Percentiles rank a stretch among this genome's conserved stretches.
These are phyloP conservation scores for Magnolia kwangsiensis DNA, from an alignment of 164 flowering plant genomes.

Conservation along the genomic window DNA sequence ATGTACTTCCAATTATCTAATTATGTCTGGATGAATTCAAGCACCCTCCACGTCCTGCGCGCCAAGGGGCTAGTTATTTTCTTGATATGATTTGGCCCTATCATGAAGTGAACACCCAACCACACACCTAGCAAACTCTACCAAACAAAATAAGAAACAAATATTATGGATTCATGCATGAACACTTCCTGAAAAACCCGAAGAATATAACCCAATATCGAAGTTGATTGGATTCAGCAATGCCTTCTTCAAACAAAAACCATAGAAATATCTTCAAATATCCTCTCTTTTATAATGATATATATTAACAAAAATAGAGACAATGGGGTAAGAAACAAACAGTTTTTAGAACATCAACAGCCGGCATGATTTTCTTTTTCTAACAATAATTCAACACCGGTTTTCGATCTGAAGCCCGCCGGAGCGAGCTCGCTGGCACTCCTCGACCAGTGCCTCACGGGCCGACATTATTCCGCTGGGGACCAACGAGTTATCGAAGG, in stretches of 20 bases:
- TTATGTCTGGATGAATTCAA: too few relatives aligned
- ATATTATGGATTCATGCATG: too few relatives aligned
- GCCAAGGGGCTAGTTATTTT: too few relatives aligned
- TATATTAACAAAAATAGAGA: not conserved
- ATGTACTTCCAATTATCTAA: too few relatives aligned
- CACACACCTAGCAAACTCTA: too few relatives aligned
- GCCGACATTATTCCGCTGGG: constrained; percentile 46
- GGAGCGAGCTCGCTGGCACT: constrained; percentile 26
- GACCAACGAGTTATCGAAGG: constrained; percentile 43
- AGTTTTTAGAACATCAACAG: not conserved
- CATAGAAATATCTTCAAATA: not conserved
- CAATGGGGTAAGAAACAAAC: not conserved
- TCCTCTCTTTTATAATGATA: not conserved
- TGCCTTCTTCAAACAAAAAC: not conserved
- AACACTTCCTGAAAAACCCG: too few relatives aligned
- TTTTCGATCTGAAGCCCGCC: constrained; percentile 31
- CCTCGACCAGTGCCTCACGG: constrained; percentile 46
- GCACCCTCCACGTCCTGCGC: too few relatives aligned
- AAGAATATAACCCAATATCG: too few relatives aligned
- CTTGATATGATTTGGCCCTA: too few relatives aligned
- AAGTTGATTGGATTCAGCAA: not conserved
- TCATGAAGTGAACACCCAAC: too few relatives aligned
- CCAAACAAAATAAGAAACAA: too few relatives aligned
- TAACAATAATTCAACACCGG: constrained; percentile 20
- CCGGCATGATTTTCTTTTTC: not conserved